Conservation (phyloP, 257 asterid genomes). For the Fraxinus quadrangulata region DNA sequence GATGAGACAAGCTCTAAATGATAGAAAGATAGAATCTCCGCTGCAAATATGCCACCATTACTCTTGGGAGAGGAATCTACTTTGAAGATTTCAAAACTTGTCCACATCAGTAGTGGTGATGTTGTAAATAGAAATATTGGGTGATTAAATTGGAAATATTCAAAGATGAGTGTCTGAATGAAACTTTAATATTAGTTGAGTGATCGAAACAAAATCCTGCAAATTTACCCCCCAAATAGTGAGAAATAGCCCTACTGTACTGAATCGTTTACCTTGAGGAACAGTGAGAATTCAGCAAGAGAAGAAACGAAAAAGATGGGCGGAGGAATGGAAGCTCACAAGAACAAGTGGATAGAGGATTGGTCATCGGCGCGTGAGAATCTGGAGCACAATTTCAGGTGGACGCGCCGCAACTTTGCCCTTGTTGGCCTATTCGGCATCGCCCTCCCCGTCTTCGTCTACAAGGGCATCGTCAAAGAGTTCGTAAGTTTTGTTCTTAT, state of each 20-base stretch:
- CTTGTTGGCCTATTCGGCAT: conserved; percentile 83
- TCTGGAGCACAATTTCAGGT: conserved; percentile 82
- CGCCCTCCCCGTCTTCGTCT: conserved; percentile 72
- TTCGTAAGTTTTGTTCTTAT: conserved; percentile 48
- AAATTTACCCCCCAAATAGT: not conserved
- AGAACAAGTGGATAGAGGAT: conserved; percentile 87
- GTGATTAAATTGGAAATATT: too few species aligned
- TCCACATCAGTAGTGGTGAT: too few species aligned
- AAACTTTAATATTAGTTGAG: too few species aligned
- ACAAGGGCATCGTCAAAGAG: conserved; percentile 87
- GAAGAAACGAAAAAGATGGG: conserved; percentile 54
- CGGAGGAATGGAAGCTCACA: conserved; percentile 87
- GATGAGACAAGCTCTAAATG: too few species aligned
- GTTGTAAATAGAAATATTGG: too few species aligned
- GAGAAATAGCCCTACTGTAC: not conserved
- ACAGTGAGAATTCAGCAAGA: not conserved
- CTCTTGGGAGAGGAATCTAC: too few species aligned
- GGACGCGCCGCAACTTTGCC: conserved; percentile 89
- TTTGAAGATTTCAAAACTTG: too few species aligned
- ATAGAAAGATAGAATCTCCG: too few species aligned
- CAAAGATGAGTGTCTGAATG: too few species aligned
- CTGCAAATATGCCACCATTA: too few species aligned
- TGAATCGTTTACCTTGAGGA: not conserved
- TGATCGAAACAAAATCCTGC: too few species aligned
- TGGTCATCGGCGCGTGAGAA: conserved; percentile 84